Evolutionary conservation across 2,329 filamentous ascomycete species (phyloP).

Genomic region (Arthrinium phaeospermum): DNA sequence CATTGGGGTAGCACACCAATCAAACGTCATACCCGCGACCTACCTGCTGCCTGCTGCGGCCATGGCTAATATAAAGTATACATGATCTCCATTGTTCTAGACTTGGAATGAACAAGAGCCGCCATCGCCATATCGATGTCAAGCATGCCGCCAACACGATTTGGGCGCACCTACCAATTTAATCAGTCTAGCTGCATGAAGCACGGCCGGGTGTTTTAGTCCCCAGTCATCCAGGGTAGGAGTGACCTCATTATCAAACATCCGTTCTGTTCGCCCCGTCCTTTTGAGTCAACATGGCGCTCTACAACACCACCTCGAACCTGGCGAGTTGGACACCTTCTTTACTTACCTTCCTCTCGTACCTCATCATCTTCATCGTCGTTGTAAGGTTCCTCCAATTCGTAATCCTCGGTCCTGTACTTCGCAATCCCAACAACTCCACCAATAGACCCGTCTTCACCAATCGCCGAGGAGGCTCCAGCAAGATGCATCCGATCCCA

Average conservation of each 20-base stretch:
- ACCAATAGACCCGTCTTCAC: constrained; percentile 29
- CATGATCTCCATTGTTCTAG: background rate
- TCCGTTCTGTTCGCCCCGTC: background rate
- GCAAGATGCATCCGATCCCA: constrained; percentile 25
- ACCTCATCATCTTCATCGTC: background rate
- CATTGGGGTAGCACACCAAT: background rate
- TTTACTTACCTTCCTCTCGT: background rate
- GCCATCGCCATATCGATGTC: background rate
- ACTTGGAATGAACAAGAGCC: background rate
- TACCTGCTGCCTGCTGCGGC: background rate
- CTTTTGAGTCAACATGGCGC: background rate
- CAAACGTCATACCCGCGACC: background rate
- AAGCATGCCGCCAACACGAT: background rate
- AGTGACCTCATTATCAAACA: constrained; percentile 12
- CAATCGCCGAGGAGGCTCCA: constrained; percentile 28
- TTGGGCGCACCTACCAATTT: background rate
- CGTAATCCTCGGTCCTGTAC: too few species aligned
- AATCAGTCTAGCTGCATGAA: background rate
- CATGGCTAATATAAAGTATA: background rate
- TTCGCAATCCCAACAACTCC: background rate
- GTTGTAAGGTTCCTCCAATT: background rate
- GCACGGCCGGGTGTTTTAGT: background rate
- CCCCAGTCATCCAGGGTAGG: background rate
- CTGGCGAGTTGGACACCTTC: background rate
- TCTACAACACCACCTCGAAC: background rate